Base-by-base conservation (phyloP, 2,329 filamentous ascomycete genomes). In the Fusarium liriodendri region DNA sequence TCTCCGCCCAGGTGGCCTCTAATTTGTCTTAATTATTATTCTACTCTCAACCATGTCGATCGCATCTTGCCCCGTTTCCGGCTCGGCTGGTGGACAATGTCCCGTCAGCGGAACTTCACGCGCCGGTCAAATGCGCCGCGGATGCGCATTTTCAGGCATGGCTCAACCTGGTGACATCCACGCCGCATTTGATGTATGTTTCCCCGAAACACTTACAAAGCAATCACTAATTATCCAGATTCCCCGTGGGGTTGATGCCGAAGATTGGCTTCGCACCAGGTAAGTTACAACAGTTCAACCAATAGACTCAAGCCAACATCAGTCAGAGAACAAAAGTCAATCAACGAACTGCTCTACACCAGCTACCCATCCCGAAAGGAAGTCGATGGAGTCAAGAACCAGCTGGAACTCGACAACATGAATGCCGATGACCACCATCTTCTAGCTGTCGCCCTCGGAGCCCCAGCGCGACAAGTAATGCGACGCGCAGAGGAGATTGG, bases 381-480 rank as follows among this genome's bases (percentile, higher is more conserved):
- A 35, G 80, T 85, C 25, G 79, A 80, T 32, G 79, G 76, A 35
- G 83, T 84, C 37, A 86, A 75, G 13, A 65, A 25, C 6, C 76
- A 78, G 27, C 59, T 85, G 64, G 85, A 86, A 67, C 83, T 89
- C 35, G 87, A 89, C 71, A 79, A 81, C 7, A 82, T 89, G 18
- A 87, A 85, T 50, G 84, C 83, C 4, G 81, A 81, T 61, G 87
- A 88, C 64, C 83, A 85, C 33, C 85, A 88, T 60, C 78, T 89
- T 6, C 81, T 89, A 2, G 87, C 87, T 16, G 83, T 87, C 7
- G 87, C 87, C 2, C 82, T 89, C 6, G 87, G 88, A 2, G 87
- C 87, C 0, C 87, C 88, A 2, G 87, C 87, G 25, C 84, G 87
- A 13, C 87, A 89, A 74, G 87, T 89, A 6, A 85, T 89, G 65